Evolutionary conservation across 805 yeast species (phyloP), one percentile per base, ranked within the genome.

Genomic region (Trichomonascus vanleenenianus): DNA sequence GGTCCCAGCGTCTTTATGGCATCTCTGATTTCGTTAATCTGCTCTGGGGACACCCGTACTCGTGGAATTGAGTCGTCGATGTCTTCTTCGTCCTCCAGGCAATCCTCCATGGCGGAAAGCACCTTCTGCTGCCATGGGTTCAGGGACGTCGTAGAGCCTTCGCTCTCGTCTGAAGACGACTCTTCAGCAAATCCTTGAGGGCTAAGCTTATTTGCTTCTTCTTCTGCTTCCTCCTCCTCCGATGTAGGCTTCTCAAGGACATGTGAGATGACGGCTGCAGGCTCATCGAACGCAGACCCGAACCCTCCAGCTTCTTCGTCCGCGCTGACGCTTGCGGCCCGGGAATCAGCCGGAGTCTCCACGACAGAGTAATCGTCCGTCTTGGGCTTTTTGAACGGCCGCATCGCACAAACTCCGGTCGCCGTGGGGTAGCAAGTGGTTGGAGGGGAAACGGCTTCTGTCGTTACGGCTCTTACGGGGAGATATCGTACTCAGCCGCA

Each of bases 11-110:
- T 22, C 27, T 22, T 22, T 4, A 22, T 22, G 27, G 27, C 27
- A 8, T 22, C 27, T 8, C 27, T 22, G 27, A 22, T 22, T 40
- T 65, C 68, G 6, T 69, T 58, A 11, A 75, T 65, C 27, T 67
- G 67, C 25, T 70, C 73, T 39, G 69, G 71, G 2, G 75, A 30
- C 14, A 58, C 46, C 6, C 38, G 31, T 22, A 57, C 52, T 18
- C 52, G 56, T 9, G 47, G 47, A 11, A 40, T 45, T 7, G 48
- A 48, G 14, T 45, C 47, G 12, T 45, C 52, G 14, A 39, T 31
- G 6, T 37, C 47, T 22, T 22, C 27, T 10, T 42, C 46, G 4
- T 50, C 49, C 25, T 54, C 59, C 32, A 54, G 40, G 27, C 54
- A 43, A 9, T 57, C 51, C 51, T 55, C 57, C 54, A 60, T 43